Conservation (phyloP, 2,329 filamentous ascomycete genomes). For the Cladophialophora chaetospira region DNA sequence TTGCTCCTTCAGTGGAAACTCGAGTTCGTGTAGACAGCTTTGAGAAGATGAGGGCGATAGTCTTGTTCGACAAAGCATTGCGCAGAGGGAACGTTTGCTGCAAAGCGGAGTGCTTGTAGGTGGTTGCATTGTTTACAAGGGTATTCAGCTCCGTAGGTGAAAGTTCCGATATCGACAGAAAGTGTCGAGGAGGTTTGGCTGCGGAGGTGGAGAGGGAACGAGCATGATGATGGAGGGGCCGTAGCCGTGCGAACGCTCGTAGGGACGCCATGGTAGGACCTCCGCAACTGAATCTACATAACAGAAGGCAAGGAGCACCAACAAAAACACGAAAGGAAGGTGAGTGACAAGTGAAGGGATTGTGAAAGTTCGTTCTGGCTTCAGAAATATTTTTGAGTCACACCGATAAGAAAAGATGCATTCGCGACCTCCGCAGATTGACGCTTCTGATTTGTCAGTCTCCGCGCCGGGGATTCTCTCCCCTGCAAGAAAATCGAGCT, state of each 20-base stretch:
- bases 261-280: slow-evolving; percentile 16
- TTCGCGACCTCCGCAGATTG: slow-evolving; percentile 12
- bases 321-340: slow-evolving; percentile 7
- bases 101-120: slow-evolving; percentile 77
- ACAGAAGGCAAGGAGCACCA: slow-evolving; percentile 3
- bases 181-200: slow-evolving; percentile 71
- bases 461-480: neutral
- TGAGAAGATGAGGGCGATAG: slow-evolving; percentile 93
- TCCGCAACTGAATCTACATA: neutral
- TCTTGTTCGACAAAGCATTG: slow-evolving; percentile 70
- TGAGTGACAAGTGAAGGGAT: neutral
- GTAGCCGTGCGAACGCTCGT: slow-evolving; percentile 12
- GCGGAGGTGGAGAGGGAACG: slow-evolving; percentile 36
- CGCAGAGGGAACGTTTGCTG: slow-evolving; percentile 58
- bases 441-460: slow-evolving; percentile 9
- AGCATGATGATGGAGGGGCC: slow-evolving; percentile 13
- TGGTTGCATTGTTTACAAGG: slow-evolving; percentile 78
- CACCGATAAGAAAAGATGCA: slow-evolving; percentile 1
- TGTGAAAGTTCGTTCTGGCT: neutral
- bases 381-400: slow-evolving; percentile 14
- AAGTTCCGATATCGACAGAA: slow-evolving; percentile 89
- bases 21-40: slow-evolving; percentile 93
- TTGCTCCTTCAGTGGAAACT: slow-evolving; percentile 88
- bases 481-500: neutral
- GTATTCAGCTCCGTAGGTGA: slow-evolving; percentile 75